Evolutionary conservation across 2,329 filamentous ascomycete genomes (phyloP).

Genomic region (Niveomyces coronatus): DNA sequence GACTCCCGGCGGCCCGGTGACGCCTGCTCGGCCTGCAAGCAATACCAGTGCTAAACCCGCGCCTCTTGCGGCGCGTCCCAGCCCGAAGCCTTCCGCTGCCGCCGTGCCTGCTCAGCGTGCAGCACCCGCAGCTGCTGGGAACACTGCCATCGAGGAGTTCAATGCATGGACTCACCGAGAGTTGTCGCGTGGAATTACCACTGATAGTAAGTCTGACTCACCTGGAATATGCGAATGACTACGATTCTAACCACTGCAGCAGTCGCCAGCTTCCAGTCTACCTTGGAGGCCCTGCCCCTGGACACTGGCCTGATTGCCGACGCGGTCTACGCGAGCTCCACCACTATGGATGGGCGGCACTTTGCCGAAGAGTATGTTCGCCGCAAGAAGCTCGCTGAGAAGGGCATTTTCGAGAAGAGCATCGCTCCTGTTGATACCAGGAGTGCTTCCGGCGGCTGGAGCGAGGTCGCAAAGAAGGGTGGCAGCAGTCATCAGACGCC

Average conservation of each 20-base stretch:
- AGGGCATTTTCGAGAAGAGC: conserved; percentile 76
- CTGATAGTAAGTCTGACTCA: conserved; percentile 36
- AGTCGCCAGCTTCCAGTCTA: conserved; percentile 75
- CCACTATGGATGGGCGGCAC: conserved; percentile 83
- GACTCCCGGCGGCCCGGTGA: conserved; percentile 50
- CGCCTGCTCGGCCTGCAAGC: conserved; percentile 35
- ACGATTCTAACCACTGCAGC: conserved; percentile 1
- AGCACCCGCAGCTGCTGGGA: conserved; percentile 25
- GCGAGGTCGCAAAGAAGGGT: conserved; percentile 93
- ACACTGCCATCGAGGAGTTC: conserved; percentile 74
- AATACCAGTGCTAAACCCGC: conserved; percentile 30
- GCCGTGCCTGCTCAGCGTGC: not conserved
- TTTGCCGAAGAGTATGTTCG: conserved; percentile 93
- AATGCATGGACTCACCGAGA: conserved; percentile 83
- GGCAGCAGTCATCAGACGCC: conserved; percentile 26
- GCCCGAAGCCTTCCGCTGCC: conserved; percentile 34
- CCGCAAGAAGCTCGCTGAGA: conserved; percentile 86
- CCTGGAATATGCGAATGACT: not conserved
- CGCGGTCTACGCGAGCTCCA: conserved; percentile 75
- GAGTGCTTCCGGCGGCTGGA: conserved; percentile 64
- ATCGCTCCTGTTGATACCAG: conserved; percentile 44
- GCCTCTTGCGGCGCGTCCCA: conserved; percentile 39
- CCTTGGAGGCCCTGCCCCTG: conserved; percentile 63
- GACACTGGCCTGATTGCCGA: conserved; percentile 80
- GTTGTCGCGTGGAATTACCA: conserved; percentile 60